A percentile compares a stretch with the other conserved stretches of the same genome.
Evolutionary conservation across 371 early-diverging fungal genomes (phyloP).

Genomic region (Mortierella sp.): DNA sequence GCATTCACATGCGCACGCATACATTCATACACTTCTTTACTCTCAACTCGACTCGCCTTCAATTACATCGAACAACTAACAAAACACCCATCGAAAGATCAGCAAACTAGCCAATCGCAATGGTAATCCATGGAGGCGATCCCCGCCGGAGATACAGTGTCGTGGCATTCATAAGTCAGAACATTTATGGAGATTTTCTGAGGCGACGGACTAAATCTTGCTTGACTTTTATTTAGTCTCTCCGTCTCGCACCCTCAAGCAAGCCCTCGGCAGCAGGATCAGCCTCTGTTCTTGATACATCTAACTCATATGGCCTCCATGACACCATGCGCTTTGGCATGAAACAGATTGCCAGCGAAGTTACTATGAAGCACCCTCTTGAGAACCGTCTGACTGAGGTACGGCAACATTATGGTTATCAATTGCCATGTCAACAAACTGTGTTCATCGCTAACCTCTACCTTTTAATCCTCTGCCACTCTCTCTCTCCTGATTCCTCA

Average conservation of each 20-base stretch:
- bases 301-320: slow-evolving; percentile 82
- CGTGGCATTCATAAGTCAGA: no score
- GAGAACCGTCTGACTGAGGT: slow-evolving; percentile 80
- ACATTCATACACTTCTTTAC: neutral
- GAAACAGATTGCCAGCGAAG: slow-evolving; percentile 76
- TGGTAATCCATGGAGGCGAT: neutral
- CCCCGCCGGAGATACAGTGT: neutral
- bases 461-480: no score
- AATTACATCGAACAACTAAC: neutral
- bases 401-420: slow-evolving; percentile 8
- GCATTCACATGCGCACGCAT: slow-evolving; percentile 3
- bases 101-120: neutral
- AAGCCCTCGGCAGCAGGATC: slow-evolving; percentile 45
- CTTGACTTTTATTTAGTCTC: slow-evolving; percentile 55
- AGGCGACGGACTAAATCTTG: neutral
- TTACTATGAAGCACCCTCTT: slow-evolving; percentile 82
- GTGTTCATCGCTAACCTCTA: no score
- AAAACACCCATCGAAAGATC: neutral
- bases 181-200: no score
- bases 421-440: no score
- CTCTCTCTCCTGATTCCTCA: neutral
- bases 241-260: slow-evolving; percentile 59
- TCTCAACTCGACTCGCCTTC: neutral
- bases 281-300: slow-evolving; percentile 65
- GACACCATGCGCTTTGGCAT: slow-evolving; percentile 90